These are phyloP conservation scores for Agarophyton chilense DNA, from an alignment of 23 red algal genomes.

Conservation along the genomic window DNA sequence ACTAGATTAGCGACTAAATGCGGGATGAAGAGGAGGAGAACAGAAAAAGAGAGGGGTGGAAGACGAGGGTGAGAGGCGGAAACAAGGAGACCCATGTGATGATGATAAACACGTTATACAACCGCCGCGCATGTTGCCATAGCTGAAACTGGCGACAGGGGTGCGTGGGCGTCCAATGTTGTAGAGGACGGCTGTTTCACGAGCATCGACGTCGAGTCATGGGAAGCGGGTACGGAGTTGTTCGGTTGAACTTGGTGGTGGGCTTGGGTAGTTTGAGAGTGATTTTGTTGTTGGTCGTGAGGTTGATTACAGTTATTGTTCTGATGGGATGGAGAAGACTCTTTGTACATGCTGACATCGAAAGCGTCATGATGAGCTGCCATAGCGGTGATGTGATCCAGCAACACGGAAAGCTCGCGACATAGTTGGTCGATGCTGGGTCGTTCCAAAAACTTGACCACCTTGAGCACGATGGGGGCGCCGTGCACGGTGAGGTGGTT, in stretches of 20 bases:
- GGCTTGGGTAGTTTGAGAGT: neutral
- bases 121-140: conserved; percentile 2
- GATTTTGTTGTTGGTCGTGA: neutral
- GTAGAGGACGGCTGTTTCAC: neutral
- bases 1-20: neutral
- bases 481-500: conserved; percentile 24
- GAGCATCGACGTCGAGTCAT: neutral
- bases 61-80: neutral
- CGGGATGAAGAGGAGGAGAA: neutral
- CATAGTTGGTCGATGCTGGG: conserved; percentile 60
- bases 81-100: no score
- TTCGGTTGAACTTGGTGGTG: neutral
- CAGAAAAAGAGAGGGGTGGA: neutral
- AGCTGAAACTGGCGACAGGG: neutral
- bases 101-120: no score
- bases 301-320: neutral
- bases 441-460: conserved; percentile 78
- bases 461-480: conserved; percentile 56
- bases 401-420: conserved; percentile 52
- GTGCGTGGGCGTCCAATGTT: neutral
- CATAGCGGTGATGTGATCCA: conserved; percentile 69
- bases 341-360: conserved; percentile 66
- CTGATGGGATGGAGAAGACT: conserved; percentile 4
- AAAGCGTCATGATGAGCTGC: conserved; percentile 13
- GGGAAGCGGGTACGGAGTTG: neutral